Percentiles rank a stretch among this genome's conserved stretches.
Evolutionary conservation across 2,329 filamentous ascomycete genomes (phyloP).

Genomic region (Whalleya microplaca): DNA sequence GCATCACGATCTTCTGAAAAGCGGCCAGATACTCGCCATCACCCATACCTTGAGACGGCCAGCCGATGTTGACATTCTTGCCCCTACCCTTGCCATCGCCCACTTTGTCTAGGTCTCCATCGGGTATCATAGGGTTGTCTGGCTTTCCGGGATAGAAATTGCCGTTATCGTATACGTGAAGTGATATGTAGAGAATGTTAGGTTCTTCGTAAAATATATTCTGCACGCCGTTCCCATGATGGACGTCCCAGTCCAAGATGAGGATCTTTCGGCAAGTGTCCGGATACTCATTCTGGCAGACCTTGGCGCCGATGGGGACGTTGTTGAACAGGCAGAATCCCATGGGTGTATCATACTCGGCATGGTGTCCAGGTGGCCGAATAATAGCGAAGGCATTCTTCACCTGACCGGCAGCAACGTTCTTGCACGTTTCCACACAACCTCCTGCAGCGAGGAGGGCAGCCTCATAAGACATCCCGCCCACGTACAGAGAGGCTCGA

Average conservation of each 20-base stretch:
- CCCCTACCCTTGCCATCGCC: conserved; percentile 59
- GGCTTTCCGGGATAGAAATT: conserved; percentile 80
- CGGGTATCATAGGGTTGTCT: conserved; percentile 58
- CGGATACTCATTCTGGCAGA: conserved; percentile 81
- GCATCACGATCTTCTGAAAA: conserved; percentile 96
- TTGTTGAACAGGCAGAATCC: conserved; percentile 99
- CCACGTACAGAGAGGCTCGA: conserved; percentile 81
- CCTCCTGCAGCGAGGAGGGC: conserved; percentile 86
- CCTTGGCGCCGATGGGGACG: conserved; percentile 86
- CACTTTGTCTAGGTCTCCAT: conserved; percentile 64
- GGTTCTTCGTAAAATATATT: conserved; percentile 95
- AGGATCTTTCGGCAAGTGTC: conserved; percentile 84
- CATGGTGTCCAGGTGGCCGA: conserved; percentile 92
- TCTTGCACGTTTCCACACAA: conserved; percentile 92
- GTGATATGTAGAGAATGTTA: conserved; percentile 92
- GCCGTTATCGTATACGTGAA: conserved; percentile 86
- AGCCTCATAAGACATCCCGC: conserved; percentile 78
- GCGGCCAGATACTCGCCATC: conserved; percentile 97
- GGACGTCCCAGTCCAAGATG: conserved; percentile 89
- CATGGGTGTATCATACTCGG: conserved; percentile 82
- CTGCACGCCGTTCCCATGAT: conserved; percentile 89
- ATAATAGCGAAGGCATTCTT: conserved; percentile 97
- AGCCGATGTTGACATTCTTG: conserved; percentile 69
- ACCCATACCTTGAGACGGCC: conserved; percentile 79
- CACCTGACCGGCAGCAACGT: conserved; percentile 80